phyloP scores from a whole-genome alignment of 1,284 basidiomycete species.

The Neotropicomus parvogracilis region DNA sequence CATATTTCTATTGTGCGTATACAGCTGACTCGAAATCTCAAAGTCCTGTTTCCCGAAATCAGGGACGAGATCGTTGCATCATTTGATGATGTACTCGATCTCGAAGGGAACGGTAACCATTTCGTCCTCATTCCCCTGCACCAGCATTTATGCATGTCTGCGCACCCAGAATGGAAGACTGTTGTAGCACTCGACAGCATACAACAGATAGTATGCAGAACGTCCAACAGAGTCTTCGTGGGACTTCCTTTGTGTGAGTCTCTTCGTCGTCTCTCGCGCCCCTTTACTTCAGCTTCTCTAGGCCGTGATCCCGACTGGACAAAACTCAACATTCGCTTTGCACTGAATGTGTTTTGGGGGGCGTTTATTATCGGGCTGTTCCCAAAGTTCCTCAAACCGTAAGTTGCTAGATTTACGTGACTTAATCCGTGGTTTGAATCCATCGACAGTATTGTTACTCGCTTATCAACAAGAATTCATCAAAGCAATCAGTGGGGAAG shows the following conservation, averaged over 20 bases:
- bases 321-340: slow-evolving; percentile 31
- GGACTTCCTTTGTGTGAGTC: slow-evolving; percentile 39
- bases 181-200: slow-evolving; percentile 19
- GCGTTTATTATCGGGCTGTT: not conserved
- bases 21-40: not conserved
- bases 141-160: too few relatives aligned
- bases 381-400: not conserved
- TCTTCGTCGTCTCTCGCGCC: not conserved
- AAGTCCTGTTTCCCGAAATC: not conserved
- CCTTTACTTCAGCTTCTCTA: slow-evolving; percentile 13
- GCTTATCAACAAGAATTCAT: not conserved
- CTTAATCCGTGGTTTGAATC: not conserved
- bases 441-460: not conserved
- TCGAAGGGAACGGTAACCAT: not conserved
- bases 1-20: not conserved
- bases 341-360: not conserved
- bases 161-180: slow-evolving; percentile 30
- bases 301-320: slow-evolving; percentile 40
- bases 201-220: slow-evolving; percentile 31
- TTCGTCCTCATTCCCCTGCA: too few relatives aligned
- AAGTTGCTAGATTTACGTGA: not conserved
- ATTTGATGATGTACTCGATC: not conserved
- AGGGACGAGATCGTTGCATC: not conserved
- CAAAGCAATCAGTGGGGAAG: slow-evolving; percentile 1
- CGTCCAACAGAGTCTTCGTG: slow-evolving; percentile 39